Conservation (phyloP, 129 eudicot genomes). For the carrot (Daucus carota) region DNA sequence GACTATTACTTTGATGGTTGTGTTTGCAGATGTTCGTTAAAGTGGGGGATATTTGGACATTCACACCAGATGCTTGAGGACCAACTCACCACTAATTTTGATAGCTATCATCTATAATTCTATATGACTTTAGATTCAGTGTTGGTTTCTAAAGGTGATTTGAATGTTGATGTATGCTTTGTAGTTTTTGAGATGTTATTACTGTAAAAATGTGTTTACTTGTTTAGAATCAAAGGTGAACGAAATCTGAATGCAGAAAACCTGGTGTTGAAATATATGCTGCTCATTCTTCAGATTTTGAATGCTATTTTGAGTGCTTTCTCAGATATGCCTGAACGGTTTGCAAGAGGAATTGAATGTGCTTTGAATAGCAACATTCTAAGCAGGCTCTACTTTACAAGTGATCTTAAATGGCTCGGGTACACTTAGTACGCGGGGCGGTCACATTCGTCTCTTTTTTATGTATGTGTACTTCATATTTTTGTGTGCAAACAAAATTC, state of each 20-base stretch:
- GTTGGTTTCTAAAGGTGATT: not conserved
- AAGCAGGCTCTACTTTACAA: too few relatives aligned
- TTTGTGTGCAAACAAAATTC: too few relatives aligned
- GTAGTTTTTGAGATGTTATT: not conserved
- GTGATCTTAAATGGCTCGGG: too few relatives aligned
- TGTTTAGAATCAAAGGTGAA: not conserved
- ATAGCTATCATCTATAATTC: not conserved
- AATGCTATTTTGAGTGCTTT: not conserved
- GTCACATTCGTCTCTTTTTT: too few relatives aligned
- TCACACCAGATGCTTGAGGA: not conserved
- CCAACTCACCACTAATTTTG: not conserved
- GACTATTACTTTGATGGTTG: not conserved
- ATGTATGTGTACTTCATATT: too few relatives aligned
- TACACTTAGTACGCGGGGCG: too few relatives aligned
- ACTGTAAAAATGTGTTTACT: not conserved
- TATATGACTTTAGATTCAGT: not conserved
- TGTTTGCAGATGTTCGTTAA: not conserved
- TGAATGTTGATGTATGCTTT: not conserved
- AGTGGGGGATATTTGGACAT: not conserved
- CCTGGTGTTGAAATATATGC: not conserved
- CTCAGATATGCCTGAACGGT: not conserved
- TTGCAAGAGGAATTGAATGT: not conserved
- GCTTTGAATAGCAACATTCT: not conserved
- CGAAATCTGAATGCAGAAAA: not conserved
- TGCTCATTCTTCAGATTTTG: not conserved